A percentile compares a stretch with the other conserved stretches of the same genome.
Conservation (phyloP, 2,329 filamentous ascomycete genomes). For the Fusarium coicis region DNA sequence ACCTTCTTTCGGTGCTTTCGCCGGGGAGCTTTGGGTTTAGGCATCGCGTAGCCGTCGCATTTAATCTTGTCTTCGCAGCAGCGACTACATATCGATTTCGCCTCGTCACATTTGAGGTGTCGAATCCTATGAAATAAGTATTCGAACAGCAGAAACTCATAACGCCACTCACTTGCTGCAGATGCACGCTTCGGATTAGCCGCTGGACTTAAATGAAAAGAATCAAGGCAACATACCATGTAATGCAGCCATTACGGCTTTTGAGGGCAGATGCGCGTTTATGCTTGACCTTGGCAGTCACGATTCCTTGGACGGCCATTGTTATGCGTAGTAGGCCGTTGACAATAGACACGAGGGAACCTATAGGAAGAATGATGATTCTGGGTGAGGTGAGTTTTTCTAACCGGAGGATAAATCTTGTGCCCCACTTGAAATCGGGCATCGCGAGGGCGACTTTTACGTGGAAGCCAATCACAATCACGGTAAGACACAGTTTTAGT, state of each 20-base stretch:
- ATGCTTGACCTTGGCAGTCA: neutral
- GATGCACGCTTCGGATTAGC: neutral
- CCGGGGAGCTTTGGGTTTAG: neutral
- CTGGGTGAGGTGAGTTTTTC: neutral
- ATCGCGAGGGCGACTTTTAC: neutral
- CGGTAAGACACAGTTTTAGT: accelerated
- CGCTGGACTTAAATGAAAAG: no score
- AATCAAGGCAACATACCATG: no score
- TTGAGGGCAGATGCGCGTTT: neutral
- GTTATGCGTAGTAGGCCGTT: neutral
- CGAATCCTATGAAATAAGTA: neutral
- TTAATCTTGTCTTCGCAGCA: neutral
- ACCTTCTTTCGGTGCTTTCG: neutral
- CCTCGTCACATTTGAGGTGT: neutral
- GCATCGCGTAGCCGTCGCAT: neutral
- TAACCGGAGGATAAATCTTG: accelerated
- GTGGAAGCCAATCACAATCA: neutral
- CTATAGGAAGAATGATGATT: neutral
- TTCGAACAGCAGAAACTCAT: no score
- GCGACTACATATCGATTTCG: neutral
- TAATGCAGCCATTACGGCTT: neutral
- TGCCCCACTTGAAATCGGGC: neutral
- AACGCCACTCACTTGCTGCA: neutral
- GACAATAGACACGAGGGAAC: neutral
- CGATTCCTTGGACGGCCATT: neutral